Conservation (phyloP, 192 early-diverging fungal species). For the Rhizoclosmatium globosum region DNA sequence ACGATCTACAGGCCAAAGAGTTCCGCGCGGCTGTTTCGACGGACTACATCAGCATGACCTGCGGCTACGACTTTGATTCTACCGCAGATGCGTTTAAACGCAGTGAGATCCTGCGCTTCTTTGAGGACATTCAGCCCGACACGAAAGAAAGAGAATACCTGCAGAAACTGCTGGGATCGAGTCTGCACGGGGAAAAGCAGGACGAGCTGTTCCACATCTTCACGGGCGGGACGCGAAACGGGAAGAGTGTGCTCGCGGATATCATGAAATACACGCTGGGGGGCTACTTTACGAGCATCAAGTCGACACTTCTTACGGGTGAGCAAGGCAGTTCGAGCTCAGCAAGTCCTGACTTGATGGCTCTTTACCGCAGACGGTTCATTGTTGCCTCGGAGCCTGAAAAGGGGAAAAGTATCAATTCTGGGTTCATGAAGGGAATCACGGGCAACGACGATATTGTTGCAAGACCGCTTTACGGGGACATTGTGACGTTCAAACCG, state of each 20-base stretch:
- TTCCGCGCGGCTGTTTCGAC: background rate
- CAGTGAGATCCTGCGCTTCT: background rate
- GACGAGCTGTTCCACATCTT: too few relatives aligned
- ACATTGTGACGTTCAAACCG: background rate
- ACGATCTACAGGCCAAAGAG: background rate
- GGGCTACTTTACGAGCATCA: background rate
- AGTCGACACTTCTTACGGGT: too few relatives aligned
- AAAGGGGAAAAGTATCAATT: constrained; percentile 18
- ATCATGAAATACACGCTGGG: background rate
- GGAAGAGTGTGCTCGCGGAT: too few relatives aligned
- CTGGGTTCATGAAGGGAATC: constrained; percentile 3
- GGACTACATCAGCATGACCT: background rate
- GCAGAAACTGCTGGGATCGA: constrained; percentile 4
- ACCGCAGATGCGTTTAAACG: background rate
- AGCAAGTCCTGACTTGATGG: background rate
- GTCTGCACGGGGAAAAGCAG: background rate
- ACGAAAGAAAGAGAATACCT: background rate
- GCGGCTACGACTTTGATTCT: background rate
- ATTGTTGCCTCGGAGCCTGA: background rate
- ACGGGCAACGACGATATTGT: constrained; percentile 6
- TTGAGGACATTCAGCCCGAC: too few relatives aligned
- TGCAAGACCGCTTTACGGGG: background rate
- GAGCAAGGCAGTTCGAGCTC: background rate
- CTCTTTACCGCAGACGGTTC: background rate
- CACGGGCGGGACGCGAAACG: too few relatives aligned